Evolutionary conservation across 768 basidiomycete genomes (phyloP), one percentile per base, ranked within the genome.

Genomic region (Lactarius sp.): DNA sequence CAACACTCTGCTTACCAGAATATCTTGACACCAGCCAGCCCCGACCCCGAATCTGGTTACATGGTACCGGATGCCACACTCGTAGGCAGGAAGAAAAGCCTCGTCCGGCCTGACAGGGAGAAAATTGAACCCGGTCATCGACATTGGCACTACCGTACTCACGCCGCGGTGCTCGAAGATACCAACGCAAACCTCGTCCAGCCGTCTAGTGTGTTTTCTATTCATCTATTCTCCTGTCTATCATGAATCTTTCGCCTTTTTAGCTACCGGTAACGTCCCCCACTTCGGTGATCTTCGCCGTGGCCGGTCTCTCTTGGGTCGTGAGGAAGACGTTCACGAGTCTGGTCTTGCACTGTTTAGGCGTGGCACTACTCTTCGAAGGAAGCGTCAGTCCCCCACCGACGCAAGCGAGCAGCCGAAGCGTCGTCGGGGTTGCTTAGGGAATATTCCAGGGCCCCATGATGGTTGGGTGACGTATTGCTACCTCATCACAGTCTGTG

Each of bases 401-500:
- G 75, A 83, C 37, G 68, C 55, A 70, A 78, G 56, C 61, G 73
- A 49, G 64, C 75, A 18, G 74, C 77, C 54, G 65, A 74, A 66
- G 72, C 78, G 71, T 76, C 76, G 68, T 69, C 77, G 73, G 60
- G 79, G 79, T 18, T 90, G 86, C 62, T 83, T 91, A 70, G 85
- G 84, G 55, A 85, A 87, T 62, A 85, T 86, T 62, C 93, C 94
- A 46, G 94, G 95, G 13, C 96, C 96, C 14, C 87, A 94, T 68
- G 88, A 94, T 55, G 84, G 86, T 31, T 98, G 94, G 94, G 96
- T 97, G 87, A 85, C 90, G 64, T 99, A 94, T 75, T 97, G 91
- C 75, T 86, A 86, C 74, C 70, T 94, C 67, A 66, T 97, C 56
- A 99, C 97, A 6, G 83, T 81, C 69, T 87, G 86, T 70, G 77